phyloP scores from a whole-genome alignment of 352 stramenopile genomes.

The Phytophthora syringae region DNA sequence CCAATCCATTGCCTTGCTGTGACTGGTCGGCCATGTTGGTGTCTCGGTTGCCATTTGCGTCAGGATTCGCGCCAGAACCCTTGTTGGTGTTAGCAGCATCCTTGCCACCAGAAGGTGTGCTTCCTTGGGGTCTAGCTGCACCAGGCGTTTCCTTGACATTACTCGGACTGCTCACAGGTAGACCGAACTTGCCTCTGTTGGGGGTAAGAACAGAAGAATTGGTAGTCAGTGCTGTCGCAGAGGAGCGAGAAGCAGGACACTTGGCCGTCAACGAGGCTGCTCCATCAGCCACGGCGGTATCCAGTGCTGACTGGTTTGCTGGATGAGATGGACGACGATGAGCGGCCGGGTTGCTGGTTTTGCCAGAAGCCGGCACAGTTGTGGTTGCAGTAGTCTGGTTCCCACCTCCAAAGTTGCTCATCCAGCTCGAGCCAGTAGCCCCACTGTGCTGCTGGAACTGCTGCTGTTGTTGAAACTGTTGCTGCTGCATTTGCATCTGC shows the following conservation, averaged over 20 bases:
- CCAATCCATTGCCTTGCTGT: conserved; percentile 34
- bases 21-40: conserved; percentile 19
- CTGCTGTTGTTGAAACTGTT: conserved; percentile 41
- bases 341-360: conserved; percentile 24
- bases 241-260: not conserved
- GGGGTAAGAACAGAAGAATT: not conserved
- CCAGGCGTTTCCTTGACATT: conserved; percentile 16
- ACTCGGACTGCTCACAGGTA: conserved; percentile 1
- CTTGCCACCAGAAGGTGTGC: not conserved
- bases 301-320: conserved; percentile 23
- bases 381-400: conserved; percentile 30
- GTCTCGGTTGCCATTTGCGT: conserved; percentile 10
- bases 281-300: conserved; percentile 39
- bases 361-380: conserved; percentile 24
- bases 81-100: conserved; percentile 9
- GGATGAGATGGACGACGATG: conserved; percentile 5
- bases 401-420: conserved; percentile 34
- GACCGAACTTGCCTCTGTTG: not conserved
- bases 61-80: conserved; percentile 1
- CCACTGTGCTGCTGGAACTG: conserved; percentile 42
- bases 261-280: conserved; percentile 50
- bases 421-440: conserved; percentile 34
- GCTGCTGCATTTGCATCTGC: conserved; percentile 26
- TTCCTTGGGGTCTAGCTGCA: conserved; percentile 1
- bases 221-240: not conserved